phyloP scores from a whole-genome alignment of 2,329 filamentous ascomycete genomes.

The Penicillium sp. region DNA sequence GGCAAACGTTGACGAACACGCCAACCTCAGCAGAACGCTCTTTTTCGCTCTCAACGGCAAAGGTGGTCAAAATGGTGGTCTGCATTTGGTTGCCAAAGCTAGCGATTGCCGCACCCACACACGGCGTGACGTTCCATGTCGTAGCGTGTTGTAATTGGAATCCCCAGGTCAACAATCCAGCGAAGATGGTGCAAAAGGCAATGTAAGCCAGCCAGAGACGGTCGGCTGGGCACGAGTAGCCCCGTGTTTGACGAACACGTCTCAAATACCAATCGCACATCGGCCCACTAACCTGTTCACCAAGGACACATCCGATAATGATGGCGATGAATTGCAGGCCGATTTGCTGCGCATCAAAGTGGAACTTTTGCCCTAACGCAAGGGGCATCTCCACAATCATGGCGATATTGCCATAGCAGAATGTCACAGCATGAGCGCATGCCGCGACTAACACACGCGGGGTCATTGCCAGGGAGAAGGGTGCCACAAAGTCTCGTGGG shows the following conservation, averaged over 20 bases:
- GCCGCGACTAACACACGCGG: constrained; percentile 54
- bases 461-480: constrained; percentile 46
- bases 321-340: constrained; percentile 60
- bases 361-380: constrained; percentile 56
- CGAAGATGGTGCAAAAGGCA: constrained; percentile 53
- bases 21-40: constrained; percentile 57
- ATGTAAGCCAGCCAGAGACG: constrained; percentile 60
- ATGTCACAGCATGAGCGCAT: constrained; percentile 56
- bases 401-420: constrained; percentile 56
- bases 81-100: constrained; percentile 62
- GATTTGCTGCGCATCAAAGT: constrained; percentile 58
- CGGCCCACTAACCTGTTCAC: constrained; percentile 60
- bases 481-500: constrained; percentile 52
- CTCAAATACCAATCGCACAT: constrained; percentile 56
- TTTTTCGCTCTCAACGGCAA: constrained; percentile 60
- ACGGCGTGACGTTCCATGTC: constrained; percentile 58
- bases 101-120: constrained; percentile 55
- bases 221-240: constrained; percentile 48
- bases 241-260: constrained; percentile 30
- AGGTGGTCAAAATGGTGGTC: constrained; percentile 62
- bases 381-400: constrained; percentile 61
- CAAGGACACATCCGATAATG: constrained; percentile 59
- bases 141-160: constrained; percentile 52
- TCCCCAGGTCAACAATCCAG: constrained; percentile 57
- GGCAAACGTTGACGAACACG: constrained; percentile 60